phyloP scores from a whole-genome alignment of 257 asterid genomes.

The Salvia miltiorrhiza region DNA sequence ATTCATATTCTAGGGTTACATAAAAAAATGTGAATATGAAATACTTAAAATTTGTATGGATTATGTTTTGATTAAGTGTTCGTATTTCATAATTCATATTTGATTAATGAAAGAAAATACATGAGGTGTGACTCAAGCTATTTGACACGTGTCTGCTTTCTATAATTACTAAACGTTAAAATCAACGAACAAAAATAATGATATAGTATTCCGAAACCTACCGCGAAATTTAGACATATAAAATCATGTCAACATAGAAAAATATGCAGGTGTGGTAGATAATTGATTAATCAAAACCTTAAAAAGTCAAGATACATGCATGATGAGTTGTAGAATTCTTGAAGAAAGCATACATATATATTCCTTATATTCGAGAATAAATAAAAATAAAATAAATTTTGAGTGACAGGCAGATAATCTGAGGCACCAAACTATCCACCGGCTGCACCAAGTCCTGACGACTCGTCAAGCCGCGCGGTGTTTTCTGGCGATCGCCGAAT shows the following conservation, averaged over 20 bases:
- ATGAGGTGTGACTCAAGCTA: neutral
- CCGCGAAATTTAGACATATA: slow-evolving; percentile 9
- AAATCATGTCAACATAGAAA: slow-evolving; percentile 29
- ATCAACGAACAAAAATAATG: slow-evolving; percentile 13
- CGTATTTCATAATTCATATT: neutral
- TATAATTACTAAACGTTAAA: slow-evolving; percentile 8
- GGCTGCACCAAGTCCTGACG: slow-evolving; percentile 65
- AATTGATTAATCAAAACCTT: slow-evolving; percentile 17
- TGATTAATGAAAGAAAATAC: no score
- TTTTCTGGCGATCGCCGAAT: slow-evolving; percentile 67
- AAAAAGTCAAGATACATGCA: slow-evolving; percentile 33
- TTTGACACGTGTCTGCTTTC: slow-evolving; percentile 4
- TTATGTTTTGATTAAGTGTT: neutral
- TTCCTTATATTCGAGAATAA: neutral
- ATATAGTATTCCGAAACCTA: neutral
- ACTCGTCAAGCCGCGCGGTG: slow-evolving; percentile 71
- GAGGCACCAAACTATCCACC: slow-evolving; percentile 68
- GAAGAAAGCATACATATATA: no score
- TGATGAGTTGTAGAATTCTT: slow-evolving; percentile 20
- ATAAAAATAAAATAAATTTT: neutral
- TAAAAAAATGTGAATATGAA: no score
- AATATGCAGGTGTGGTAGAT: slow-evolving; percentile 1
- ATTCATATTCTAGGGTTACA: neutral
- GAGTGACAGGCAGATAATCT: slow-evolving; percentile 64
- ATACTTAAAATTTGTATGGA: no score